Base-by-base conservation (phyloP, 768 basidiomycete genomes). In the Cystoderma amianthinum region DNA sequence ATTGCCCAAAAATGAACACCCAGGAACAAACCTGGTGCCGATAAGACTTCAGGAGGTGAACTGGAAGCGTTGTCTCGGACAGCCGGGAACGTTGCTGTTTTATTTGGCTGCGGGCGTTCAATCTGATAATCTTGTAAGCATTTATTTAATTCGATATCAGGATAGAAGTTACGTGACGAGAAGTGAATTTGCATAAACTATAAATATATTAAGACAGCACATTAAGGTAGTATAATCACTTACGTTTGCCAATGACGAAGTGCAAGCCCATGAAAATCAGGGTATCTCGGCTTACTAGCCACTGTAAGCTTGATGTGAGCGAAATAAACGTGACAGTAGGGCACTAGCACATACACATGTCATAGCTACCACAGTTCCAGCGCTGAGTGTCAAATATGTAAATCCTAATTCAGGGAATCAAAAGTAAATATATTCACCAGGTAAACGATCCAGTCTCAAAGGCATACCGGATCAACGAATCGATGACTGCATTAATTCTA, bases 381-480 rank as follows among this genome's bases (percentile, higher is more conserved):
- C 57, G 42, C 68, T 69, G 32, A 13, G 21, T 28, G 7, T 28
- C 25, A 28, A 28, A n/a, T 28, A 12, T 19, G 38, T n/a, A n/a
- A n/a, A 18, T 22, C n/a, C 13, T 19, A 17, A 15, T 17, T 5
- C n/a, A 10, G 12, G 33, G 25, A 18, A 33, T 25, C n/a, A 39
- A 18, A 15, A 1, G 7, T 11, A 16, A 37, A 33, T 2, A 35
- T 19, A 21, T 48, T 54, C n/a, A 68, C 68, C 69, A 68, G 19
- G 76, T 77, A 21, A 77, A 44, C 5, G 69, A 54, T 42, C 75
- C 76, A 28, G 67, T 75, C 49, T 78, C 76, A 35, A 78, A 67
- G 0, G 74, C 68, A 45, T 78, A 77, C 1, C 74, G 46, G 32
- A 76, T 71, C 35, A 76, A 58, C 0, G 58, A 51, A 42, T 75